Conservation (phyloP, 306 rosid species). For the Quercus wislizeni region DNA sequence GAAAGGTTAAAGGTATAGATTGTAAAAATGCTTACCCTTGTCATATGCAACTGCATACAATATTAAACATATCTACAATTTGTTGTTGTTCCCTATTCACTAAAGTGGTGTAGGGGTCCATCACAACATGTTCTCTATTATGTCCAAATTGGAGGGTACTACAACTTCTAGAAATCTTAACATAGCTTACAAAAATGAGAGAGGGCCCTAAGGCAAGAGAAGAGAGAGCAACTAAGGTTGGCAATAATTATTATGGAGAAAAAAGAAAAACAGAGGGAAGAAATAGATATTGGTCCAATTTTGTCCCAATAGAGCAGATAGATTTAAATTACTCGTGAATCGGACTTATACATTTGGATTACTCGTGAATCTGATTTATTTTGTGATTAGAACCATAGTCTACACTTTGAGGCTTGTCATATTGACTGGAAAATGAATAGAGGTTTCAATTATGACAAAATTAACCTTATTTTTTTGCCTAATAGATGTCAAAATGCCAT, state of each 20-base stretch:
- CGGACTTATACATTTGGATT: neutral
- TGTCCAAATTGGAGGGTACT: neutral
- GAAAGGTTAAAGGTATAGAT: neutral
- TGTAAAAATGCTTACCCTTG: neutral
- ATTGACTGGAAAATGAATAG: neutral
- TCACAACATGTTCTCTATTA: neutral
- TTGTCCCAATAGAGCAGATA: neutral
- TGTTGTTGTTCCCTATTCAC: neutral
- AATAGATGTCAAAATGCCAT: neutral
- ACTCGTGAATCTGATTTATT: neutral
- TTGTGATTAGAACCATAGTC: neutral
- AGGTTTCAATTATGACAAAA: neutral
- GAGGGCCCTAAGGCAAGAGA: neutral
- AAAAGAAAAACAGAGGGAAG: neutral
- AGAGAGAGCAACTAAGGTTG: neutral
- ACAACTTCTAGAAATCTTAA: neutral
- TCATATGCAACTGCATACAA: neutral
- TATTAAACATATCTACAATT: neutral
- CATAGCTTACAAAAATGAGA: neutral
- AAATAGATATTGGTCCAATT: neutral
- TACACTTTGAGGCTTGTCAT: neutral
- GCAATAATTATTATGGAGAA: too few relatives aligned
- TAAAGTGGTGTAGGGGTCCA: neutral
- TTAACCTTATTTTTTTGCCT: neutral
- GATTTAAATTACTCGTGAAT: neutral